Percentiles rank a stretch among this genome's conserved stretches.
phyloP scores from a whole-genome alignment of 345 rosid genomes.

The Boechera divaricarpa region DNA sequence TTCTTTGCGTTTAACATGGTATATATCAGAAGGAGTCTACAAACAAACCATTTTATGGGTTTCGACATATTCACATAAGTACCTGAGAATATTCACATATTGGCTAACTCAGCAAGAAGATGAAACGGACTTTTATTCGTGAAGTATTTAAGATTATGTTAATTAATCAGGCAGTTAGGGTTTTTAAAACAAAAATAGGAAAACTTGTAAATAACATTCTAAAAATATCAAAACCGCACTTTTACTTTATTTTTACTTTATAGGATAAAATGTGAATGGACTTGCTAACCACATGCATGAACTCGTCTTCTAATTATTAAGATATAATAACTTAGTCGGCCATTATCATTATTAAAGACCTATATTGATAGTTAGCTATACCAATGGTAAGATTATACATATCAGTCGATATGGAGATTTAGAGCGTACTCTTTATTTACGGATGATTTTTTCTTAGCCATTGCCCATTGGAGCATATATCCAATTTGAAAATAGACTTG shows the following conservation, averaged over 20 bases:
- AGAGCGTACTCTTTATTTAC: background rate
- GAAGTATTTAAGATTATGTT: background rate
- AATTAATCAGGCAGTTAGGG: background rate
- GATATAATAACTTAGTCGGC: background rate
- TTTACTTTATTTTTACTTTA: background rate
- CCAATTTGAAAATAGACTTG: background rate
- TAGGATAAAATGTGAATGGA: background rate
- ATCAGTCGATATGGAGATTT: background rate
- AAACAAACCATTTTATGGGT: background rate
- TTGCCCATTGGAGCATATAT: background rate
- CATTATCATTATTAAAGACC: background rate
- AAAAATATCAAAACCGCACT: background rate
- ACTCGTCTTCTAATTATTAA: background rate
- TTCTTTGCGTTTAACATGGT: background rate
- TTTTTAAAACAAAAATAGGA: background rate
- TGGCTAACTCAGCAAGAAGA: constrained; percentile 2
- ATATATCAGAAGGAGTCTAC: background rate
- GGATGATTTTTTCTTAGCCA: background rate
- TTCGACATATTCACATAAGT: background rate
- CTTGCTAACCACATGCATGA: constrained; percentile 1
- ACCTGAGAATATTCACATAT: background rate
- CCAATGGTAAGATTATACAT: no score
- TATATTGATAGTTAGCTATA: background rate
- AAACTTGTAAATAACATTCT: background rate
- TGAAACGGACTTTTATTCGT: background rate